Evolutionary conservation across 1,284 basidiomycete species (phyloP), one percentile per base, ranked within the genome.

Genomic region (Microbotryomycetes sp.): DNA sequence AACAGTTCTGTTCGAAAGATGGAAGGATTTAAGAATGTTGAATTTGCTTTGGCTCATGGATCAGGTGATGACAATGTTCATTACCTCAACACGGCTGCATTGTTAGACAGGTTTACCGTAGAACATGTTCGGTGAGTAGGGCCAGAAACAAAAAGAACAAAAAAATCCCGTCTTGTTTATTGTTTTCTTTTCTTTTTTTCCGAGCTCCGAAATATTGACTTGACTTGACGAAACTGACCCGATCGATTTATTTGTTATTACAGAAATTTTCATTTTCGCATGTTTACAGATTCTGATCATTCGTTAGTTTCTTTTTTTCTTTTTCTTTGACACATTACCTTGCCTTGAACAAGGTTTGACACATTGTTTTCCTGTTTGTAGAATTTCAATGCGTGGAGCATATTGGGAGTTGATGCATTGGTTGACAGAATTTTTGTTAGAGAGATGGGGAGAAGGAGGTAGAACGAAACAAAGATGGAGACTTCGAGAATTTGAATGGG

Each of bases 11-110:
- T 98, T 52, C 85, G 86, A 65, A 86, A 91, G 72, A 88, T 92
- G 54, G 84, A 85, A 9, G 89, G 85, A 5, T 97, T 97, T 80
- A 77, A 81, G 64, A 80, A 86, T 64, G 81, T 86, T 23, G 83
- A 92, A 68, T 96, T 83, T 74, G 76, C 92, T 53, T 83, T 97
- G 57, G 90, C 89, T 12, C 93, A 97, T 73, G 94, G 94, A 14
- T 88, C 85, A 66, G 92, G 86, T 3, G 92, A 97, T 75, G 92
- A 96, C 74, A 97, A 97, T 73, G 89, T 96, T 42, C 94, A 97
- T 76, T 93, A 85, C 71, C 83, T 86, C 45, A 94, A 97, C 77
- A 86, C 87, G 60, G 92, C 92, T 4, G 88, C 89, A 70, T 74
- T 97, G 70, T 77, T 97, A 51, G 94, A 97, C 76, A 89, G 93